phyloP scores from a whole-genome alignment of 352 stramenopile species.

The Phytophthora constricta region DNA sequence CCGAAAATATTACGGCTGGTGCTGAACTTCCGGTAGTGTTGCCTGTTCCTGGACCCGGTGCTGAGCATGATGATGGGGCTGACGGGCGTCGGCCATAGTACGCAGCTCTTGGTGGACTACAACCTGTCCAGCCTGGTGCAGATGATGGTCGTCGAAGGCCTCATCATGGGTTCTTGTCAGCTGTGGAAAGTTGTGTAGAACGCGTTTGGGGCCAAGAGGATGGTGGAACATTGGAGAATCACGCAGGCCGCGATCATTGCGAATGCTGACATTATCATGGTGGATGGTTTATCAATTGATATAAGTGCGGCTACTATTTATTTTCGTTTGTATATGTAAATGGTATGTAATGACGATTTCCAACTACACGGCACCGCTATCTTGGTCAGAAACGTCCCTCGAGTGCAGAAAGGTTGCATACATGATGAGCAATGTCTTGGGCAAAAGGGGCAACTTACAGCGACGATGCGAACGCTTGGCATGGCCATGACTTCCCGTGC shows the following conservation, averaged over 20 bases:
- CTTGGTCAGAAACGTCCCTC: no score
- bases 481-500: no score
- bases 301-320: no score
- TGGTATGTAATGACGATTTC: no score
- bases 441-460: no score
- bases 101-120: slow-evolving; percentile 62
- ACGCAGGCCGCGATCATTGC: slow-evolving; percentile 62
- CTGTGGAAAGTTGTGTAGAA: slow-evolving; percentile 76
- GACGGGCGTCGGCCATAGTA: slow-evolving; percentile 52
- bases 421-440: no score
- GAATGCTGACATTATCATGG: slow-evolving; percentile 57
- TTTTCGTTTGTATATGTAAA: no score
- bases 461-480: no score
- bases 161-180: slow-evolving; percentile 63
- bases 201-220: slow-evolving; percentile 63
- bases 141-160: slow-evolving; percentile 53
- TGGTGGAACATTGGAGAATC: slow-evolving; percentile 68
- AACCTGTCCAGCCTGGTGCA: slow-evolving; percentile 57
- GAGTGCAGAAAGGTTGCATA: no score
- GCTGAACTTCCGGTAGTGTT: slow-evolving; percentile 42
- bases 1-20: slow-evolving; percentile 36
- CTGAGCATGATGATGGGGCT: slow-evolving; percentile 72
- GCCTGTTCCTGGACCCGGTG: slow-evolving; percentile 53
- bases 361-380: no score
- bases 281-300: no score